phyloP scores from a whole-genome alignment of 805 yeast genomes.

The Candida odintsovae region DNA sequence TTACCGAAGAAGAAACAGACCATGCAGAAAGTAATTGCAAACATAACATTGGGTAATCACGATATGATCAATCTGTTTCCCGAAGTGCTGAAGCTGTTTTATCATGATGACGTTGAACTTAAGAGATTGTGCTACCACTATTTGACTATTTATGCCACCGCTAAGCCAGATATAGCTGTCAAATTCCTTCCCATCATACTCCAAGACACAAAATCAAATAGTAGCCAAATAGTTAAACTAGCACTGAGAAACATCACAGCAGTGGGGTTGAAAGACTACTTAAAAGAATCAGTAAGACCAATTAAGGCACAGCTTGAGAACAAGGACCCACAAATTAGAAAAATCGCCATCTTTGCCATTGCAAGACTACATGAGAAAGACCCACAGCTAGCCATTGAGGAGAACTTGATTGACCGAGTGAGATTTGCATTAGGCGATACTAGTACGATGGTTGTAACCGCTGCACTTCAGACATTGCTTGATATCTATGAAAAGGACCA shows the following conservation, averaged over 20 bases:
- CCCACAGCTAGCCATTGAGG: conserved; percentile 36
- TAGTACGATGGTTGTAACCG: conserved; percentile 57
- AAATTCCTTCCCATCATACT: conserved; percentile 51
- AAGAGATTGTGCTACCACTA: conserved; percentile 68
- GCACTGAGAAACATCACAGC: conserved; percentile 61
- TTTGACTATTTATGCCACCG: conserved; percentile 52
- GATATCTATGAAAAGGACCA: conserved; percentile 56
- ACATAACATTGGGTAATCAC: conserved; percentile 73
- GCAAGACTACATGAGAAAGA: conserved; percentile 60
- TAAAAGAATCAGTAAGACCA: conserved; percentile 38
- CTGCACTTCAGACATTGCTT: conserved; percentile 63
- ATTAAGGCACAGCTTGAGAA: conserved; percentile 36
- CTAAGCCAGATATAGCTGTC: conserved; percentile 49
- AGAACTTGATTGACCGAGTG: conserved; percentile 40
- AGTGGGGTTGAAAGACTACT: conserved; percentile 48
- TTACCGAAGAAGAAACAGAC: conserved; percentile 38
- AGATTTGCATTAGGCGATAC: conserved; percentile 51
- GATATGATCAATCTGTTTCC: conserved; percentile 67
- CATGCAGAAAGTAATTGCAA: conserved; percentile 72
- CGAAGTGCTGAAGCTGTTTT: conserved; percentile 52
- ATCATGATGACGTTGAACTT: conserved; percentile 58
- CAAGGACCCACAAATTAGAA: conserved; percentile 54
- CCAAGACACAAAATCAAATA: conserved; percentile 43
- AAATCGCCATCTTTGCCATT: conserved; percentile 63
- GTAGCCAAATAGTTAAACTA: conserved; percentile 48